Evolutionary conservation across 2,329 filamentous ascomycete genomes (phyloP).

Genomic region (Fusarium sp.): DNA sequence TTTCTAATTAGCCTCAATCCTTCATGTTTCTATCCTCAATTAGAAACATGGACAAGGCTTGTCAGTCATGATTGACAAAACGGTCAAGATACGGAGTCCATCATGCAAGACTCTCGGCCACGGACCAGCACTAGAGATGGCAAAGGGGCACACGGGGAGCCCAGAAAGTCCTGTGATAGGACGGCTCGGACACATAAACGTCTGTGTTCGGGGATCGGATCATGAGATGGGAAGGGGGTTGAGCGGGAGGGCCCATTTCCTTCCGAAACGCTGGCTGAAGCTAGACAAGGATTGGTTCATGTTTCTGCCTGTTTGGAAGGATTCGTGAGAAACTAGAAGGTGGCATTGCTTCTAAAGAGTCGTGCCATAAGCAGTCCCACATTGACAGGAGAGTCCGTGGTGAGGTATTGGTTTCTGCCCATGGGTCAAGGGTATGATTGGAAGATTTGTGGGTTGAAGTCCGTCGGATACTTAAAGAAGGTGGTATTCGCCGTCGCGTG

Average conservation of each 20-base stretch:
- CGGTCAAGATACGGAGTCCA: neutral
- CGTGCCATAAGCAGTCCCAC: conserved; percentile 4
- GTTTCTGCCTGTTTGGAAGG: neutral
- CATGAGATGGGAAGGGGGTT: conserved; percentile 5
- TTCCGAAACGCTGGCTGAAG: conserved; percentile 25
- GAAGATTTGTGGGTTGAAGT: neutral
- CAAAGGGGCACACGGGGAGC: neutral
- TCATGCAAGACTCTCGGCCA: neutral
- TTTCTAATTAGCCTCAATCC: neutral
- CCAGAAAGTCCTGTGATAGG: conserved; percentile 10
- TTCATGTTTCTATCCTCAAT: neutral
- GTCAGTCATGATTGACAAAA: neutral
- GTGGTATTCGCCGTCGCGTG: neutral
- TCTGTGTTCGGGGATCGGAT: conserved; percentile 11
- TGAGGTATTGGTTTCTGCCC: neutral
- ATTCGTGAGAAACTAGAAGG: neutral
- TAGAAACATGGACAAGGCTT: neutral
- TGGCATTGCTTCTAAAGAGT: neutral
- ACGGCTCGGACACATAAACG: neutral
- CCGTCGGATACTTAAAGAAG: neutral
- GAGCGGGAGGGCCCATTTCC: conserved; percentile 23
- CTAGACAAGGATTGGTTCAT: neutral
- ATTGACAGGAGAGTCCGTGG: neutral
- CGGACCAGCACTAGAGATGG: conserved; percentile 5
- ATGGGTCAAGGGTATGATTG: conserved; percentile 2